Percentiles rank a stretch among this genome's conserved stretches.
Evolutionary conservation across 1,284 basidiomycete genomes (phyloP).

Genomic region (Naganishia sp.): DNA sequence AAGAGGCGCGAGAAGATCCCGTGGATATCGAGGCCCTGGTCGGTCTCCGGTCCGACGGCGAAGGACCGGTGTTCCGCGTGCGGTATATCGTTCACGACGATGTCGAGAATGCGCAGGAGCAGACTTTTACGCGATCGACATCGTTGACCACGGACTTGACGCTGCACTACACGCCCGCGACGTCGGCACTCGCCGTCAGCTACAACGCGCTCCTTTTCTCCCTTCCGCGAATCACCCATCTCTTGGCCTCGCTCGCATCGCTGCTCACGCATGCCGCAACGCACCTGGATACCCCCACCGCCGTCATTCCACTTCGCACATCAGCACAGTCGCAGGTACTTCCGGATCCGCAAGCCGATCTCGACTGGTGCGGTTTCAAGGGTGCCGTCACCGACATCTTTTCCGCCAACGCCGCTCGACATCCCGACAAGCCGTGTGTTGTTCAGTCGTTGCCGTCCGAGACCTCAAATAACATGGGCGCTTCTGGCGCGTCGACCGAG

Average conservation of each 20-base stretch:
- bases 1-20: constrained; percentile 78
- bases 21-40: constrained; percentile 81
- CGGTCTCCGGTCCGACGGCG: constrained; percentile 56
- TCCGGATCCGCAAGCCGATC: constrained; percentile 82
- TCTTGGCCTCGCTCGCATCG: constrained; percentile 82
- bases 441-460: constrained; percentile 66
- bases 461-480: constrained; percentile 9
- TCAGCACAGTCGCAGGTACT: constrained; percentile 57
- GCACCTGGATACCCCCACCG: constrained; percentile 63
- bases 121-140: constrained; percentile 64
- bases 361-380: constrained; percentile 96
- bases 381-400: constrained; percentile 95
- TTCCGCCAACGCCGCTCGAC: constrained; percentile 72
- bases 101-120: constrained; percentile 36
- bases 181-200: constrained; percentile 75
- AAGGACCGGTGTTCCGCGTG: constrained; percentile 78
- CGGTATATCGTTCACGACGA: constrained; percentile 88
- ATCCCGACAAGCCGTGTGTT: constrained; percentile 79
- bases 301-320: constrained; percentile 79
- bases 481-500: constrained; percentile 51
- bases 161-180: constrained; percentile 64
- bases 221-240: constrained; percentile 69
- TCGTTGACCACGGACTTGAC: constrained; percentile 89
- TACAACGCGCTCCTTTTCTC: constrained; percentile 97
- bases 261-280: constrained; percentile 72